Evolutionary conservation across 345 rosid genomes (phyloP).

Genomic region (Murraya paniculata): DNA sequence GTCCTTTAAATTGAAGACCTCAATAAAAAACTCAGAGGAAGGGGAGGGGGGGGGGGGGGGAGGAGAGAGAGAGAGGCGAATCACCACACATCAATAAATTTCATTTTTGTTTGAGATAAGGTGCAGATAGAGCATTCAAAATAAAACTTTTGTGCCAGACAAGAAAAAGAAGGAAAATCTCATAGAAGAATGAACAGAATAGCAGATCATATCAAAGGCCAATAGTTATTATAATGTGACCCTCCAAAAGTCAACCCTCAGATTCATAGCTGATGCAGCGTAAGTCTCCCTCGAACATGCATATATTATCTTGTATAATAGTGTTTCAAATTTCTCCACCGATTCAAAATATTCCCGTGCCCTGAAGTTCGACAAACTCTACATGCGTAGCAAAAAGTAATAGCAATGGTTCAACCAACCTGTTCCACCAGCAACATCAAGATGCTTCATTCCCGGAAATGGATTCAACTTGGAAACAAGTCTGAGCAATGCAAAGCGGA

Average conservation of each 20-base stretch:
- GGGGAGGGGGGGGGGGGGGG: too few species aligned
- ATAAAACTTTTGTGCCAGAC: too few species aligned
- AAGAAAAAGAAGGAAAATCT: too few species aligned
- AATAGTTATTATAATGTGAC: too few species aligned
- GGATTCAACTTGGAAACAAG: conserved; percentile 82
- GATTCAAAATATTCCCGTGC: neutral
- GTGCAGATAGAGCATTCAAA: neutral
- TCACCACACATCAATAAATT: neutral
- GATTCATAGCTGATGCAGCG: neutral
- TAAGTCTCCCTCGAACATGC: neutral
- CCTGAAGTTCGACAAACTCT: neutral
- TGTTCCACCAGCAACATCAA: conserved; percentile 99
- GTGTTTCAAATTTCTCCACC: neutral
- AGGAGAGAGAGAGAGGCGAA: neutral
- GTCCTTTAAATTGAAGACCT: conserved; percentile 8
- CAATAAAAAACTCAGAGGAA: neutral
- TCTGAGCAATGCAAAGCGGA: conserved; percentile 36
- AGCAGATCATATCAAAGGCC: too few species aligned
- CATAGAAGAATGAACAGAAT: too few species aligned
- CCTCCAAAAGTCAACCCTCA: neutral
- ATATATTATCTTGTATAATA: neutral
- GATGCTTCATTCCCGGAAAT: conserved; percentile 95
- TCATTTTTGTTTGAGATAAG: neutral
- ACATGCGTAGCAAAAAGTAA: neutral
- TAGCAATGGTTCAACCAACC: conserved; percentile 32